These are phyloP conservation scores for Domatiomyces globalis DNA, from an alignment of 2,329 filamentous ascomycete species.

Conservation along the genomic window DNA sequence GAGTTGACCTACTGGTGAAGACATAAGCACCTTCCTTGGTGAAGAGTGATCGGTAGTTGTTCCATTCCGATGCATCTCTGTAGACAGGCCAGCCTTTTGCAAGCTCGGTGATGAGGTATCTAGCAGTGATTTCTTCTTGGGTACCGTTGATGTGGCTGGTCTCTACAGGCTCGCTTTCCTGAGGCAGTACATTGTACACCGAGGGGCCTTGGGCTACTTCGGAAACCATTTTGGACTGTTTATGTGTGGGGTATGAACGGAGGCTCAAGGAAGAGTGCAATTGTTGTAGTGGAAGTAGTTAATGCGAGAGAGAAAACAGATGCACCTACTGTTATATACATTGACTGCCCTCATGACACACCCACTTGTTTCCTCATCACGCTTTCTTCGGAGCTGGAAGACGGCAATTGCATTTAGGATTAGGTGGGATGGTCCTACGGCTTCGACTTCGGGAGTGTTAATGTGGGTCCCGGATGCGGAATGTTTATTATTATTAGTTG, in stretches of 20 bases:
- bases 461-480: background rate
- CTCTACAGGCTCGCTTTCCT: conserved; percentile 16
- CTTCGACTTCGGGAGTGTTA: background rate
- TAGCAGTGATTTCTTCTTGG: conserved; percentile 29
- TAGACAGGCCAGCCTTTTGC: conserved; percentile 43
- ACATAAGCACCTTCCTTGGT: conserved; percentile 32
- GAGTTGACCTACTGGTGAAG: conserved; percentile 34
- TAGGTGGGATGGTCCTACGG: background rate
- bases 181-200: conserved; percentile 17
- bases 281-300: background rate
- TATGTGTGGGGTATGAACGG: background rate
- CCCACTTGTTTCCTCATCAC: background rate
- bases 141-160: conserved; percentile 33
- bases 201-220: background rate
- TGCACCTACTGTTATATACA: background rate
- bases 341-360: background rate
- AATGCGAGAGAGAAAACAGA: background rate
- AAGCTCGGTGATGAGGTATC: conserved; percentile 36
- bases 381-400: background rate
- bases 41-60: conserved; percentile 38
- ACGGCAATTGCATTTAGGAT: background rate
- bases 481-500: too few species aligned
- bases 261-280: background rate
- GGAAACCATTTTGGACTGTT: background rate
- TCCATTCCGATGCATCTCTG: conserved; percentile 40